phyloP scores from a whole-genome alignment of 306 rosid species.

The Biancaea sappan region DNA sequence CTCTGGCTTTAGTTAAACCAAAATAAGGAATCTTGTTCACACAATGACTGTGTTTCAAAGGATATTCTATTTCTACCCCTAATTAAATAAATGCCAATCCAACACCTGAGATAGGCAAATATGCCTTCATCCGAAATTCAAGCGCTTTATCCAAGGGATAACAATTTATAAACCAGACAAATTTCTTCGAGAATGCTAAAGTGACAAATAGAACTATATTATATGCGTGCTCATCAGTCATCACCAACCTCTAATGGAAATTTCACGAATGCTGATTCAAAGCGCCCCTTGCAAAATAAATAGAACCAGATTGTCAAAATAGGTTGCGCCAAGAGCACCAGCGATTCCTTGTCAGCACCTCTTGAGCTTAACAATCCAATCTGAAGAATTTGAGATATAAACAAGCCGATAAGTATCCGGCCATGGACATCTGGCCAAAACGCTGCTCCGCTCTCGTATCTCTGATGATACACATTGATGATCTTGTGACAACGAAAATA shows the following conservation, averaged over 20 bases:
- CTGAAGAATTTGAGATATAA: constrained; percentile 71
- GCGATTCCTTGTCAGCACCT: constrained; percentile 53
- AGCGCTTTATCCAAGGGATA: no score
- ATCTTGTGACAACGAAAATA: constrained; percentile 48
- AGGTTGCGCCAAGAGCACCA: constrained; percentile 66
- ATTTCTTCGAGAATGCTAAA: no score
- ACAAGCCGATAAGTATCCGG: constrained; percentile 65
- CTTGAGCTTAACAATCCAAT: constrained; percentile 83
- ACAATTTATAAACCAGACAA: background rate
- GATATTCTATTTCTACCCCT: no score
- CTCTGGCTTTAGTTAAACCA: background rate
- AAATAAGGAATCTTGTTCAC: background rate
- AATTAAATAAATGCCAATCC: no score
- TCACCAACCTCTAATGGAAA: constrained; percentile 75
- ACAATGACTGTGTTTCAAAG: no score
- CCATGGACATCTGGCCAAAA: constrained; percentile 92
- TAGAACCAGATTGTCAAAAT: constrained; percentile 82
- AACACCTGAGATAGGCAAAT: no score
- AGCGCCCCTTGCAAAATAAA: constrained; percentile 76
- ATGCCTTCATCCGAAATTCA: background rate
- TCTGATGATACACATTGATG: constrained; percentile 84
- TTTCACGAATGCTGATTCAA: constrained; percentile 77
- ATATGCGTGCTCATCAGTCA: background rate
- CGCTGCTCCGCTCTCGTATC: constrained; percentile 87
- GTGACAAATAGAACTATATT: no score